A percentile compares a stretch with the other conserved stretches of the same genome.
phyloP scores from a whole-genome alignment of 257 asterid species.

The Sherardia arvensis region DNA sequence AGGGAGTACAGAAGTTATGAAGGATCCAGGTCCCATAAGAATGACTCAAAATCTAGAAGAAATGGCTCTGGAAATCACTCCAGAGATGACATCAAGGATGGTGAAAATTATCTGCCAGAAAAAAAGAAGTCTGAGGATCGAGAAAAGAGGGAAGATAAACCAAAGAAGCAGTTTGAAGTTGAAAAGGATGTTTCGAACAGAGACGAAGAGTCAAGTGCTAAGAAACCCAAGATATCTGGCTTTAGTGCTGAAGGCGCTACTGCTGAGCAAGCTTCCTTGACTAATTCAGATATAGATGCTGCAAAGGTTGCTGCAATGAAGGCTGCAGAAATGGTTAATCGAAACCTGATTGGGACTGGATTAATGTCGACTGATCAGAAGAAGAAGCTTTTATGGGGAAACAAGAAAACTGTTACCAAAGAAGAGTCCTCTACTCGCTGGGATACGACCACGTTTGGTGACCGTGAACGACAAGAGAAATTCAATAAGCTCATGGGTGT shows the following conservation, averaged over 20 bases:
- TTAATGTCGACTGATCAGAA: constrained; percentile 92
- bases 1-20: constrained; percentile 36
- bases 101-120: constrained; percentile 27
- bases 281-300: constrained; percentile 58
- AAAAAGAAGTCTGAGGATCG: constrained; percentile 36
- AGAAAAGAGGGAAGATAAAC: constrained; percentile 27
- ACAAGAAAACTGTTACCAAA: constrained; percentile 55
- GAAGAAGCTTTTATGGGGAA: constrained; percentile 99
- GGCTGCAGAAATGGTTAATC: constrained; percentile 93
- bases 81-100: constrained; percentile 44
- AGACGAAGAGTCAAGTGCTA: constrained; percentile 8
- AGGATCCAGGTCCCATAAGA: constrained; percentile 34
- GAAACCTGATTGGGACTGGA: constrained; percentile 86
- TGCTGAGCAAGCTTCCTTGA: constrained; percentile 46
- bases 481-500: constrained; percentile 99
- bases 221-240: constrained; percentile 15
- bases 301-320: neutral
- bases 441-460: constrained; percentile 73
- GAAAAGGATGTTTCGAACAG: constrained; percentile 19
- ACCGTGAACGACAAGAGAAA: constrained; percentile 90
- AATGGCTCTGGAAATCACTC: constrained; percentile 36
- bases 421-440: constrained; percentile 87
- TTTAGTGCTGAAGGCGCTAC: constrained; percentile 18
- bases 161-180: constrained; percentile 31
- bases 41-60: constrained; percentile 38